Evolutionary conservation across 495 filamentous ascomycete species (phyloP).

Genomic region (Aspergillus leporis): DNA sequence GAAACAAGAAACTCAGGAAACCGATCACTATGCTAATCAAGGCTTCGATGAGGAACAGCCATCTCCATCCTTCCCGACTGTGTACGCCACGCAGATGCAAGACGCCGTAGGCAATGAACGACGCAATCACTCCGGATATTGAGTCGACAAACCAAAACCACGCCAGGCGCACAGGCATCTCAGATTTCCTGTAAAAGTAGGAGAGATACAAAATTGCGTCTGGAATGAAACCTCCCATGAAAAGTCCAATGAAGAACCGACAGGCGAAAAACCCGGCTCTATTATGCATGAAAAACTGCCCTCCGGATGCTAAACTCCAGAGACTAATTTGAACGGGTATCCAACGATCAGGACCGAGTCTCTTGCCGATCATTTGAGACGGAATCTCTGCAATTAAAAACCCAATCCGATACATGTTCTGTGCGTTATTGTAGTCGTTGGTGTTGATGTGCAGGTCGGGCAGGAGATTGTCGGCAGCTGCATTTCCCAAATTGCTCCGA

Average conservation of each 20-base stretch:
- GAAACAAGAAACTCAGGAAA: conserved; percentile 50
- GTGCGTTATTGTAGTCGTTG: conserved; percentile 68
- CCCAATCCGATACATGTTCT: conserved; percentile 32
- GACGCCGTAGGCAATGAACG: conserved; percentile 15
- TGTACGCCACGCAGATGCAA: conserved; percentile 17
- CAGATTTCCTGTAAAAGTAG: conserved; percentile 14
- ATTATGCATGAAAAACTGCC: conserved; percentile 28
- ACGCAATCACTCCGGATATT: conserved; percentile 13
- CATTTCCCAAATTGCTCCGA: conserved; percentile 66
- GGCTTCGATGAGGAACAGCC: conserved; percentile 29
- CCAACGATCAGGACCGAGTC: conserved; percentile 60
- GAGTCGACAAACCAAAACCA: conserved; percentile 18
- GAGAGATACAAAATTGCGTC: conserved; percentile 48
- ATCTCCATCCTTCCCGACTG: conserved; percentile 14
- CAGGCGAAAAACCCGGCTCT: conserved; percentile 31
- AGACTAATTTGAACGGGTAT: conserved; percentile 33
- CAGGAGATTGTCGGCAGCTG: conserved; percentile 65
- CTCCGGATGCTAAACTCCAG: conserved; percentile 30
- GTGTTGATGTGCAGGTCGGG: conserved; percentile 54
- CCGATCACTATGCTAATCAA: conserved; percentile 52
- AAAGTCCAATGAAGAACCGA: conserved; percentile 31
- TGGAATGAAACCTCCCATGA: conserved; percentile 31
- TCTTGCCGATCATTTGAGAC: conserved; percentile 54
- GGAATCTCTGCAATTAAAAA: conserved; percentile 60
- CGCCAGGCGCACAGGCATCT: conserved; percentile 17